Evolutionary conservation across 106 monocot genomes (phyloP).

Genomic region (Acanthochlamys bracteata): DNA sequence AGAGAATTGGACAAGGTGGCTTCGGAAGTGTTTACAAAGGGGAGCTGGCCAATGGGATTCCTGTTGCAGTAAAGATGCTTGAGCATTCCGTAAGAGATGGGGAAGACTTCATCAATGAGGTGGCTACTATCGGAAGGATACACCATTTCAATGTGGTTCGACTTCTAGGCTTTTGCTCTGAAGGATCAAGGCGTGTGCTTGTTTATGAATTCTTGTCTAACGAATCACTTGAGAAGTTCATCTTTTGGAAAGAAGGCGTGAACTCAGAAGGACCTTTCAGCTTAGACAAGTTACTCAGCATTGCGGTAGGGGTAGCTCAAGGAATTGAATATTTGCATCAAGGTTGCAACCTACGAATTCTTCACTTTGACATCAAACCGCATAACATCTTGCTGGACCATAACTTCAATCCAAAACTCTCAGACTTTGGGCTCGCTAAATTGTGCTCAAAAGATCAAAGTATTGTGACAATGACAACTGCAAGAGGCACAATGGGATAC

Average conservation of each 20-base stretch:
- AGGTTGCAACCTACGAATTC: slow-evolving; percentile 38
- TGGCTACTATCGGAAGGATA: slow-evolving; percentile 10
- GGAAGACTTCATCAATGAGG: slow-evolving; percentile 21
- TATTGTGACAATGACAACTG: slow-evolving; percentile 11
- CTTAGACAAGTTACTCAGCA: slow-evolving; percentile 11
- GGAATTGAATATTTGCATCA: slow-evolving; percentile 38
- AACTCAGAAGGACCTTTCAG: too few species aligned
- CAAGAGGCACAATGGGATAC: slow-evolving; percentile 33
- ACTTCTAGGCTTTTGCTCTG: slow-evolving; percentile 12
- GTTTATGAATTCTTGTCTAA: slow-evolving; percentile 22
- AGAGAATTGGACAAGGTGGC: slow-evolving; percentile 10
- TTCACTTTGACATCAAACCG: slow-evolving; percentile 53
- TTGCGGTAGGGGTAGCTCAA: slow-evolving; percentile 27
- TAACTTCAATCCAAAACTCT: slow-evolving; percentile 19
- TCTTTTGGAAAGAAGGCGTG: slow-evolving; percentile 2
- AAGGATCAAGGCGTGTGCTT: slow-evolving; percentile 7
- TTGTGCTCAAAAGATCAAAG: slow-evolving; percentile 24
- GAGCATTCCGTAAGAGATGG: background rate
- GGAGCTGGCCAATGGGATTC: slow-evolving; percentile 10
- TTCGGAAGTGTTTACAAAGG: slow-evolving; percentile 23
- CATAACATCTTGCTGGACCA: slow-evolving; percentile 38
- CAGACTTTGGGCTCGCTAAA: slow-evolving; percentile 36
- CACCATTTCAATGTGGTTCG: slow-evolving; percentile 13
- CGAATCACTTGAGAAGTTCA: slow-evolving; percentile 12
- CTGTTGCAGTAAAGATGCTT: slow-evolving; percentile 16